Base-by-base conservation (phyloP, 768 basidiomycete genomes). In the Leucosporidium scottii region DNA sequence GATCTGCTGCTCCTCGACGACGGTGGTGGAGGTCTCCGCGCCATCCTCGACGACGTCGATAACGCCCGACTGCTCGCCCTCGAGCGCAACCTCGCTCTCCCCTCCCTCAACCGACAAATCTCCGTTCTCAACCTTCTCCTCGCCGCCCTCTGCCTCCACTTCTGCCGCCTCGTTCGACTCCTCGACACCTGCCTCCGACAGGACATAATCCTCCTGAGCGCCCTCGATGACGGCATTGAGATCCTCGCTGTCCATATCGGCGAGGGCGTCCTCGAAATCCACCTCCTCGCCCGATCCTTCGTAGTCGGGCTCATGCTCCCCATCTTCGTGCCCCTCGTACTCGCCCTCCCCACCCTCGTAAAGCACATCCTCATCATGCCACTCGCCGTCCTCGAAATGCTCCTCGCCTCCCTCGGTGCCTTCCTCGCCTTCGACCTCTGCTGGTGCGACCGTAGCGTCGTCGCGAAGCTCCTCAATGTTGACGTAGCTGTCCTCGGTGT, bases 221-320 rank as follows among this genome's bases (percentile, higher is more conserved):
- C 67, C 71, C 28, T 72, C 71, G 39, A 63, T 61, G 27, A 62
- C 68, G 1, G 71, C 71, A 2, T 50, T 62, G 28, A 69, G 49
- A 30, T 68, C 65, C 44, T 68, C 71, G 13, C 59, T 57, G 23
- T 69, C 71, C 27, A 72, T 59, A 28, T 68, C 59, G 6, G 65
- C 71, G 12, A 66, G 62, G 28, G 67, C 67, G n/a, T 60, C 25
- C 20, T 67, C 61, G 30, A 65, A 48, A 28, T 65, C 57, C 25
- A 59, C 49, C 34, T 66, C 68, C 15, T 62, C 64, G 7, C 58
- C 68, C 1, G 39, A 44, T 44, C 39, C 39, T 44, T 44, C 39
- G 39, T 44, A 44, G 15, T 44, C 39, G 15, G 7, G 39, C 39
- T 8, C 39, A 44, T 44, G 39, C 39, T 44, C 39, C 2, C 39